phyloP scores from a whole-genome alignment of 164 flowering plant species.

The Aristolochia contorta region DNA sequence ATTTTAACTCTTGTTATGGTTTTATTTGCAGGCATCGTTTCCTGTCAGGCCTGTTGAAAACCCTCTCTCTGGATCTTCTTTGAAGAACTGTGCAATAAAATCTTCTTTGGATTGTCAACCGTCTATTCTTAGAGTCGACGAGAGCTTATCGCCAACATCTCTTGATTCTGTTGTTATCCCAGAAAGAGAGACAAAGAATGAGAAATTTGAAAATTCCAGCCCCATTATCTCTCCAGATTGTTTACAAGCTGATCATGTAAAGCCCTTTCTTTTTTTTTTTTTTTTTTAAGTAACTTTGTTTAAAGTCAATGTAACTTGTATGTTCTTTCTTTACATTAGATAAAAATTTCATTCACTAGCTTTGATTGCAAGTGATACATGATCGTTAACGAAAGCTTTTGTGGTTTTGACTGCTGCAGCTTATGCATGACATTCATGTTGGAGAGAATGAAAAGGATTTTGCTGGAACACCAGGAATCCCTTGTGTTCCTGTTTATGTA shows the following conservation, averaged over 20 bases:
- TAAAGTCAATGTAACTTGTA: too few relatives aligned
- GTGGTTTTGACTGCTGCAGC: constrained; percentile 33
- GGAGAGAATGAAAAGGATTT: constrained; percentile 36
- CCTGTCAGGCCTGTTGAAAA: constrained; percentile 52
- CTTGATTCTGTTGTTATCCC: constrained; percentile 65
- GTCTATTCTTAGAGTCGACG: constrained; percentile 50
- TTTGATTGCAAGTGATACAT: too few relatives aligned
- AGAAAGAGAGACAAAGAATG: constrained; percentile 49
- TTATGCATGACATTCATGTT: constrained; percentile 36
- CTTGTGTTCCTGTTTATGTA: constrained; percentile 68
- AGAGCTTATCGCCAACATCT: constrained; percentile 66
- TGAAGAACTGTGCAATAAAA: constrained; percentile 38
- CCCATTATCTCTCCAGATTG: constrained; percentile 55
- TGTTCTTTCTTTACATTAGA: too few relatives aligned
- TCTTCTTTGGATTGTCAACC: constrained; percentile 48
- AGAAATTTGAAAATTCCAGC: constrained; percentile 39
- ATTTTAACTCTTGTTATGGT: too few relatives aligned
- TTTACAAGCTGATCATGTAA: constrained; percentile 72
- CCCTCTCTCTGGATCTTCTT: constrained; percentile 38
- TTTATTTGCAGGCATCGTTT: constrained; percentile 35
- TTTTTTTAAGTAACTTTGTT: background rate
- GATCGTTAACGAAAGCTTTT: too few relatives aligned
- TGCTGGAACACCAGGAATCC: constrained; percentile 45
- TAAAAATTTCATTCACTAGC: too few relatives aligned
- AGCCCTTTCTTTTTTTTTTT: background rate